These are phyloP conservation scores for Pugionium dolabratum DNA, from an alignment of 345 rosid genomes.

Conservation along the genomic window DNA sequence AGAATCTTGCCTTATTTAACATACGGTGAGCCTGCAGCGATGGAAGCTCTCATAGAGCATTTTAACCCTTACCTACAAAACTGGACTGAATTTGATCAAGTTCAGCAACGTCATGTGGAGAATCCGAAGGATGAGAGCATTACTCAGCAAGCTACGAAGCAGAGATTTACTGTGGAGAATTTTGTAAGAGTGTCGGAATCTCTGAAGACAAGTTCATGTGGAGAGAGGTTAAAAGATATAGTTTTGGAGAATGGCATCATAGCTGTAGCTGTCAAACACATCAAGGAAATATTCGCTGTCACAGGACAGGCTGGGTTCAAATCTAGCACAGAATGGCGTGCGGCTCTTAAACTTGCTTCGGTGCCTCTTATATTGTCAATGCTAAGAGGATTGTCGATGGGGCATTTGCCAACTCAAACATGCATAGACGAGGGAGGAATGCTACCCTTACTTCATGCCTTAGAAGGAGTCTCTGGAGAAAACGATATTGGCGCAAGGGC, in stretches of 20 bases:
- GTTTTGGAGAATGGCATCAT: conserved; percentile 84
- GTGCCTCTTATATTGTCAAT: conserved; percentile 87
- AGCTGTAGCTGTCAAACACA: conserved; percentile 75
- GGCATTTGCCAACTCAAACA: conserved; percentile 82
- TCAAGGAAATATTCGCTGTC: conserved; percentile 73
- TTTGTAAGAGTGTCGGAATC: conserved; percentile 96
- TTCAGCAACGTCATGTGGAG: conserved; percentile 74
- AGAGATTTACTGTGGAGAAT: conserved; percentile 81
- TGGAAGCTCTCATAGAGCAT: conserved; percentile 94
- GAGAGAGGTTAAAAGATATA: conserved; percentile 93
- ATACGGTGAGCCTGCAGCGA: conserved; percentile 98
- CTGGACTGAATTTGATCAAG: conserved; percentile 78
- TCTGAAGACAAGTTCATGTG: conserved; percentile 94
- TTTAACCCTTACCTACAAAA: conserved; percentile 82
- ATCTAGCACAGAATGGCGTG: conserved; percentile 72
- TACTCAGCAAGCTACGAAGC: conserved; percentile 68
- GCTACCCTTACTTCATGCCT: conserved; percentile 81
- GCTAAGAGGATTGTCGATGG: conserved; percentile 96
- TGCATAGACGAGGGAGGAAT: conserved; percentile 87
- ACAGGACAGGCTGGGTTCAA: conserved; percentile 75
- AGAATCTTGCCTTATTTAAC: conserved; percentile 96
- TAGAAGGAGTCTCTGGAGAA: conserved; percentile 95
- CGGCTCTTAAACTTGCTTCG: conserved; percentile 79
- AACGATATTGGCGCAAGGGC: conserved; percentile 97
- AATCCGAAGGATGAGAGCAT: conserved; percentile 71